Base-by-base conservation (phyloP, 2,329 filamentous ascomycete species). In the Dothidotthia symphoricarpi region DNA sequence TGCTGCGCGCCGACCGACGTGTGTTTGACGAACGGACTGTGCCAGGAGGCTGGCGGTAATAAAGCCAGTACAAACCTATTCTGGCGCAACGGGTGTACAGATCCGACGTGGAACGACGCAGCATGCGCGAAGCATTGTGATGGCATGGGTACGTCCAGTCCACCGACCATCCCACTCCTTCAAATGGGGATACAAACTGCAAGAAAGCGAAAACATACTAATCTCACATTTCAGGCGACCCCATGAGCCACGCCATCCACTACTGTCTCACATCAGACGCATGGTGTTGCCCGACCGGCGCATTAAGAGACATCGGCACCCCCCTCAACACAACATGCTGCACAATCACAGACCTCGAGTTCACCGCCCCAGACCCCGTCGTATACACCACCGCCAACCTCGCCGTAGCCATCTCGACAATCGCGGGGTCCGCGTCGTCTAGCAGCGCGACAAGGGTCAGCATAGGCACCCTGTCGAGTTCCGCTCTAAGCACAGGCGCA, bases 1-100 rank as follows among this genome's bases (percentile, higher is more conserved):
- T 50, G 44, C 30, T 48, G 47, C 28, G 39, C 47, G 12, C 16
- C 31, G 8, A 31, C 27, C 11, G 47, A 47, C 24, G 29, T 36
- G 12, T 50, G 49, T 34, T 32, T 52, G 6, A 34, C 41, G 10
- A 52, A 49, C 28, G 49, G 46, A 4, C 34, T 52, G 2, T 47
- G 49, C 32, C 34, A 37, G 27, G 19, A 15, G 11, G 27, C 24
- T 22, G 10, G 12, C 15, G 34, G 25, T 14, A 28, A 37, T 9
- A 39, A 42, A 34, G 30, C 35, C 19, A 39, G 43, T 13, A 30
- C 34, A 4, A 49, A 51, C 16, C 17, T 39, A 8, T 48, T 36
- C 31, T 47, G 49, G 45, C 37, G 41, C 12, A 34, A 43, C 11
- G 49, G 38, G 4, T 52, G 45, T 27, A 52, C 49, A 4, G 45